Evolutionary conservation across 371 early-diverging fungal species (phyloP).

Genomic region (Chytridium lagenaria): DNA sequence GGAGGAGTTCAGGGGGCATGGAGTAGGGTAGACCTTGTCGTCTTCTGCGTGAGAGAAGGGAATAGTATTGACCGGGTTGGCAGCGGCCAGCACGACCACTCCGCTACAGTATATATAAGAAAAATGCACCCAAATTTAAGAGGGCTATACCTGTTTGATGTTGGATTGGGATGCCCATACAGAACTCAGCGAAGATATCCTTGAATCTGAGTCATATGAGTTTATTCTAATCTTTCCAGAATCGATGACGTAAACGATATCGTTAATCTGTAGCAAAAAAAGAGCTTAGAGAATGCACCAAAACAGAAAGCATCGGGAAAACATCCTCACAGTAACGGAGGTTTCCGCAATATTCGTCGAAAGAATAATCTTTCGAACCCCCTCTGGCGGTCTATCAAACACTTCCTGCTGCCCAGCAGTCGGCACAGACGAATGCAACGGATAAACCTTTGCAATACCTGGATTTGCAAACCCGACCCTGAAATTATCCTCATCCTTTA

Average conservation of each 20-base stretch:
- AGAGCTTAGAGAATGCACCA: too few species aligned
- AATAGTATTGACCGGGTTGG: constrained; percentile 59
- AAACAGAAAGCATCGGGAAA: too few species aligned
- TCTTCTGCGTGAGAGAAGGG: constrained; percentile 54
- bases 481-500: constrained; percentile 37
- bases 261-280: constrained; percentile 60
- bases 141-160: constrained; percentile 44
- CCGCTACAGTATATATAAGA: constrained; percentile 46
- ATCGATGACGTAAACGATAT: constrained; percentile 68
- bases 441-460: constrained; percentile 29
- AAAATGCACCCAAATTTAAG: not conserved
- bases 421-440: constrained; percentile 80
- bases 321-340: constrained; percentile 61
- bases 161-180: constrained; percentile 54
- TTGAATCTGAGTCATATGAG: constrained; percentile 44
- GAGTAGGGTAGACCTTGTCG: constrained; percentile 46
- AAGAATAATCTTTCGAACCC: constrained; percentile 84
- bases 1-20: constrained; percentile 61
- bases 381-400: constrained; percentile 66
- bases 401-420: constrained; percentile 72
- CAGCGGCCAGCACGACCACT: constrained; percentile 67
- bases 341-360: constrained; percentile 96
- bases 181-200: constrained; percentile 42
- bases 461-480: constrained; percentile 38
- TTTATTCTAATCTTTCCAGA: constrained; percentile 56